phyloP scores from a whole-genome alignment of 257 asterid species.

The Henckelia pumila region DNA sequence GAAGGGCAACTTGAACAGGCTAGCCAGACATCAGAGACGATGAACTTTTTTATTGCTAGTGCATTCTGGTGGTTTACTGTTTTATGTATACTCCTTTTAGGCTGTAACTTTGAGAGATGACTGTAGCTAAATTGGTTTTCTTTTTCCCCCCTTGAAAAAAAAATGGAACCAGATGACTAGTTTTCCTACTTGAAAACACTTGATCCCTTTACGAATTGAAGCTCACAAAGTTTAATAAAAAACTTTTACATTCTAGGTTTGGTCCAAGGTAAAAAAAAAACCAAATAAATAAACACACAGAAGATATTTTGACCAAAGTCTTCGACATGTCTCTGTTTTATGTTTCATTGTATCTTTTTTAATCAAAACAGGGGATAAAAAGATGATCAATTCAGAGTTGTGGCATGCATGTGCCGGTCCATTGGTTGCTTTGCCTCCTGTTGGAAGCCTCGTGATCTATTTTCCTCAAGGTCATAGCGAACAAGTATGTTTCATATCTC shows the following conservation, averaged over 20 bases:
- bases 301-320: not conserved
- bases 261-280: not conserved
- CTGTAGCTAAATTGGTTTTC: not conserved
- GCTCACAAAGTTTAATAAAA: not conserved
- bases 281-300: not conserved
- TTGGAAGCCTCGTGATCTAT: conserved; percentile 90
- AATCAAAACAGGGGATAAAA: conserved; percentile 59
- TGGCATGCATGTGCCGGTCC: conserved; percentile 99
- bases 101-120: not conserved
- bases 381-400: conserved; percentile 84
- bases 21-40: not conserved
- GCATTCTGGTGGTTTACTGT: not conserved
- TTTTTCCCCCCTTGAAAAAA: no score
- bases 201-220: not conserved
- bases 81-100: no score
- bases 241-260: not conserved
- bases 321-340: conserved; percentile 1
- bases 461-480: conserved; percentile 99
- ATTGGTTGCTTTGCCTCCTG: conserved; percentile 87
- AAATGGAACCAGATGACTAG: not conserved
- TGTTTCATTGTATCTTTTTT: conserved; percentile 4
- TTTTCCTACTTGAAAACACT: not conserved
- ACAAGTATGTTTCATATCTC: conserved; percentile 57
- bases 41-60: not conserved
- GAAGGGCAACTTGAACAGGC: not conserved